Percentiles rank a stretch among this genome's conserved stretches.
These are phyloP conservation scores for Epichloe hybrida DNA, from an alignment of 2,329 filamentous ascomycete genomes.

Conservation along the genomic window DNA sequence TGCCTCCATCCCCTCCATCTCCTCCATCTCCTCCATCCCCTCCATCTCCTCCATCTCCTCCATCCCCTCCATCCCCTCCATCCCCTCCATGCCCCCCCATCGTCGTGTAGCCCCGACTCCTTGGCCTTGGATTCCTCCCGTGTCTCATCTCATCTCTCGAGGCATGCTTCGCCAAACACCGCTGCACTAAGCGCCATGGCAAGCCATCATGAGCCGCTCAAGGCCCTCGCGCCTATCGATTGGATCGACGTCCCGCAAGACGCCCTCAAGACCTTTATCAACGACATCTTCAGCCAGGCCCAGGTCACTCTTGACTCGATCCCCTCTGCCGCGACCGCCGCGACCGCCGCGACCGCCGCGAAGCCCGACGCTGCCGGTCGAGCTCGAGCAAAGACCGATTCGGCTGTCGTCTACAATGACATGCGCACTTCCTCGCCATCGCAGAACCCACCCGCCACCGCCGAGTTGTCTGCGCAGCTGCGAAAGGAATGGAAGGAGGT, in stretches of 20 bases:
- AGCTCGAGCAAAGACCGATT: conserved; percentile 42
- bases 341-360: no score
- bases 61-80: no score
- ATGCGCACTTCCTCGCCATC: conserved; percentile 32
- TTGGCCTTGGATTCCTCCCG: background rate
- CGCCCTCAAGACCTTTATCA: conserved; percentile 39
- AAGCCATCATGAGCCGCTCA: conserved; percentile 44
- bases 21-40: no score
- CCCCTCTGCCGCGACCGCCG: conserved; percentile 27
- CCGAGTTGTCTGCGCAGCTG: conserved; percentile 33
- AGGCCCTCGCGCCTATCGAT: conserved; percentile 39
- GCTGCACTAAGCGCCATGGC: conserved; percentile 27
- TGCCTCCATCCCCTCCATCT: no score
- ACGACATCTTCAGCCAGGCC: conserved; percentile 49
- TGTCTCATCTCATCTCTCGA: background rate
- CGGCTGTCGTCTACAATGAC: conserved; percentile 36
- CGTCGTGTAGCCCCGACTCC: no score
- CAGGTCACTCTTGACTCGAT: conserved; percentile 67
- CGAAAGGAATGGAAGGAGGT: conserved; percentile 79
- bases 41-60: no score
- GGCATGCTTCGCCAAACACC: background rate
- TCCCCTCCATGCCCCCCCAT: no score
- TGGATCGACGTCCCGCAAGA: conserved; percentile 35
- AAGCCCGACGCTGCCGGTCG: conserved; percentile 25
- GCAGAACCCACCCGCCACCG: conserved; percentile 29